phyloP scores from a whole-genome alignment of 2,329 filamentous ascomycete genomes.

The Trichoderma koningiopsis region DNA sequence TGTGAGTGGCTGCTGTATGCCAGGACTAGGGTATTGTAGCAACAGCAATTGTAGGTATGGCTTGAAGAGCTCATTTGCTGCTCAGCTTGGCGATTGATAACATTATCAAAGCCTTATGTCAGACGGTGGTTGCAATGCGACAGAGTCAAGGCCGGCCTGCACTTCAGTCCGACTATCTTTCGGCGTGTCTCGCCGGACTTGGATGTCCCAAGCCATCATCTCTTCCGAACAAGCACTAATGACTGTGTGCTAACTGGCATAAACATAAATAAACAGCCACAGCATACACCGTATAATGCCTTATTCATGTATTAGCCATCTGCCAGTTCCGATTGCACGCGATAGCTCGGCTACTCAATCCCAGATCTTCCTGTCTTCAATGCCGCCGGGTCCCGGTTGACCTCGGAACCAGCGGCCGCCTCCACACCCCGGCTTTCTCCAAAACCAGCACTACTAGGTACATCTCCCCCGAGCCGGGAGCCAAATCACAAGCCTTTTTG shows the following conservation, averaged over 20 bases:
- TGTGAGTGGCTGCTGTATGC: not conserved
- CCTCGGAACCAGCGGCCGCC: slow-evolving; percentile 22
- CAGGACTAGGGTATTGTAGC: not conserved
- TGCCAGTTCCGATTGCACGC: slow-evolving; percentile 9
- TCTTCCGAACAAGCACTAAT: not conserved
- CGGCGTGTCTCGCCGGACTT: not conserved
- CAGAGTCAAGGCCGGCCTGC: not conserved
- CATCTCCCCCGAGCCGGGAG: not conserved
- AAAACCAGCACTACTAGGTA: not conserved
- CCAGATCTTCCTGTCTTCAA: not conserved
- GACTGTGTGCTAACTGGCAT: not conserved
- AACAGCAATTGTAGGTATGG: not conserved
- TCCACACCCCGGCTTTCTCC: not conserved
- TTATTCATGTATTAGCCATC: not conserved
- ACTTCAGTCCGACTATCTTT: not conserved
- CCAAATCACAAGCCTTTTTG: slow-evolving; percentile 14
- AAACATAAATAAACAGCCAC: not conserved
- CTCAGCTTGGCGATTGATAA: not conserved
- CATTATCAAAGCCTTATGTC: not conserved
- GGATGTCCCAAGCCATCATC: not conserved
- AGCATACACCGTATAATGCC: not conserved
- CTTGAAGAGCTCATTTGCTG: too few relatives aligned
- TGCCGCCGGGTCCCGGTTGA: slow-evolving; percentile 17
- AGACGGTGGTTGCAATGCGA: not conserved
- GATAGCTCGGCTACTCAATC: slow-evolving; percentile 14